Evolutionary conservation across 139 green algal genomes (phyloP), one percentile per base, ranked within the genome.

Genomic region (Coccomyxa sp.): DNA sequence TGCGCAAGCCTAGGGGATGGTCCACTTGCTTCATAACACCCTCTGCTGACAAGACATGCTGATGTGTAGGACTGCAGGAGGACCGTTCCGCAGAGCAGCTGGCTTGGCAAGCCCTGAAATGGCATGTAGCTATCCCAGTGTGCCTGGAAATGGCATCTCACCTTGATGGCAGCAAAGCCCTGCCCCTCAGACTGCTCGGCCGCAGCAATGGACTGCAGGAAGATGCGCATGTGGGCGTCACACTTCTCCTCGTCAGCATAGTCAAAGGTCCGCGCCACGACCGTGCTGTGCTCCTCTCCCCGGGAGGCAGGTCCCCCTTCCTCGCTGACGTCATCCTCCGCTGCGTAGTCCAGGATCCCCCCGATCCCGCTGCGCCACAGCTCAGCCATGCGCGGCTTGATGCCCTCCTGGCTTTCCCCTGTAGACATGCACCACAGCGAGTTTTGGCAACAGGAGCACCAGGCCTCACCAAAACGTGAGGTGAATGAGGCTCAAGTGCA

Each of bases 91-190:
- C n/a, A n/a, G n/a, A n/a, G n/a, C n/a, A n/a, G n/a, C n/a, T n/a
- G n/a, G n/a, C n/a, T n/a, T n/a, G n/a, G n/a, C n/a, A n/a, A n/a
- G n/a, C n/a, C n/a, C n/a, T n/a, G n/a, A n/a, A n/a, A n/a, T n/a
- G n/a, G n/a, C n/a, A n/a, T n/a, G n/a, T n/a, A n/a, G n/a, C n/a
- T n/a, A n/a, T n/a, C n/a, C n/a, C n/a, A n/a, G n/a, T n/a, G n/a
- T n/a, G n/a, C n/a, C n/a, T n/a, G 27, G 50, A 18, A 64, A 22
- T 7, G 5, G 29, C 36, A 16, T 24, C 41, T 18, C 75, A 91
- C 83, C 88, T 97, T 95, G 83, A 97, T 91, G 6, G 93, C 93
- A 29, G 92, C 90, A 88, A 95, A 97, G 9, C 90, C 86, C 39
- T 89, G 74, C 7, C 87, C 81, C 37, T 87, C 83, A 39, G 88